Percentiles rank a stretch among this genome's conserved stretches.
Conservation (phyloP, 768 basidiomycete genomes). For the Leccinum uliginosum region DNA sequence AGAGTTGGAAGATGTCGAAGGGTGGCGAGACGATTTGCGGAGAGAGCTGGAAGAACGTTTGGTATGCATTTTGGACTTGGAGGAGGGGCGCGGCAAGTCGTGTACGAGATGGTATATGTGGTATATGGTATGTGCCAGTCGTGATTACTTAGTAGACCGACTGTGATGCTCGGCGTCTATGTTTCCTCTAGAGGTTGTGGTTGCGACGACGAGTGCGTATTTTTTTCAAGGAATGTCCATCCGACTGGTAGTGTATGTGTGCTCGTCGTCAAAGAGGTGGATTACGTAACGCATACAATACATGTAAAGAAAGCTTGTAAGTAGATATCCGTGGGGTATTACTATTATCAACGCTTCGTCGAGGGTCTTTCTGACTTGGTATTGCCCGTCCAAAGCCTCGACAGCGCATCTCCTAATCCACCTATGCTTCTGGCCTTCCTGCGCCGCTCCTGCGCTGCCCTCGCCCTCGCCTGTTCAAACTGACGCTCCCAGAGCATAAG, state of each 20-base stretch:
- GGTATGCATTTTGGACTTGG: slow-evolving; percentile 19
- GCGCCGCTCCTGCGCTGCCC: slow-evolving; percentile 15
- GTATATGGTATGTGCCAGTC: slow-evolving; percentile 12
- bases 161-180: neutral
- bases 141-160: slow-evolving; percentile 2
- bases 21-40: slow-evolving; percentile 29
- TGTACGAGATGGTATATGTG: slow-evolving; percentile 3
- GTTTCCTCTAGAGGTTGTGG: neutral
- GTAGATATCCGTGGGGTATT: neutral
- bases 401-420: slow-evolving; percentile 6
- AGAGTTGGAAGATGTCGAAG: slow-evolving; percentile 19
- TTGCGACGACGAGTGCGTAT: slow-evolving; percentile 7
- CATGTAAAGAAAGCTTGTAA: neutral
- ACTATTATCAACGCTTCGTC: neutral
- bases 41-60: slow-evolving; percentile 26
- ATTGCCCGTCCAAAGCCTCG: slow-evolving; percentile 16
- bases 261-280: neutral
- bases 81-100: neutral
- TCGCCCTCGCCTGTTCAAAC: slow-evolving; percentile 25
- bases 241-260: slow-evolving; percentile 14
- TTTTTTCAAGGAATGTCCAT: slow-evolving; percentile 27
- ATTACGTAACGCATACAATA: slow-evolving; percentile 19
- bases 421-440: slow-evolving; percentile 6
- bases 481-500: slow-evolving; percentile 36
- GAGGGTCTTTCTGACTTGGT: neutral